Conservation (phyloP, 805 yeast species). For the Scheffersomyces ergatensis region DNA sequence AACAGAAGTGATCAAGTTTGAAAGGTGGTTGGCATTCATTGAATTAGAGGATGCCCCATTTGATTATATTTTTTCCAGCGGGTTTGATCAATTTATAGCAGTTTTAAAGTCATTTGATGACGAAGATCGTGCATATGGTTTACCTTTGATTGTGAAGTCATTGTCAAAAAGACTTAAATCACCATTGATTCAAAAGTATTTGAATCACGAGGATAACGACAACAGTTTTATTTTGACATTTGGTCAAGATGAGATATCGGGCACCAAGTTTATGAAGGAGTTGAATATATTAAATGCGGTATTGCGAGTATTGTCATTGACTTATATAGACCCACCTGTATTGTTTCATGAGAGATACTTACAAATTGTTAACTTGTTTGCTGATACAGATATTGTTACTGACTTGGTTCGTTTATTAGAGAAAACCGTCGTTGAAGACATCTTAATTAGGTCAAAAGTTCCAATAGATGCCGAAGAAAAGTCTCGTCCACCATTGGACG, state of each 20-base stretch:
- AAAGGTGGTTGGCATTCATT: slow-evolving; percentile 48
- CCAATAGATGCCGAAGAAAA: slow-evolving; percentile 48
- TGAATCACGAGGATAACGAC: slow-evolving; percentile 25
- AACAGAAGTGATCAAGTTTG: slow-evolving; percentile 34
- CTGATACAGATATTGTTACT: slow-evolving; percentile 40
- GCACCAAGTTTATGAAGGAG: slow-evolving; percentile 30
- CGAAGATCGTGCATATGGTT: slow-evolving; percentile 49
- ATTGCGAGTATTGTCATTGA: slow-evolving; percentile 52
- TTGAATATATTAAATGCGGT: slow-evolving; percentile 42
- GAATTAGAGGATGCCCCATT: slow-evolving; percentile 55
- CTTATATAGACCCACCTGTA: slow-evolving; percentile 52
- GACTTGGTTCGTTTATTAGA: slow-evolving; percentile 47
- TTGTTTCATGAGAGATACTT: slow-evolving; percentile 45
- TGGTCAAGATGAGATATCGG: slow-evolving; percentile 20
- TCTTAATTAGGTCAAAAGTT: slow-evolving; percentile 43
- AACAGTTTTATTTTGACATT: slow-evolving; percentile 36
- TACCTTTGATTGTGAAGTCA: slow-evolving; percentile 32
- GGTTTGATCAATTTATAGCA: slow-evolving; percentile 51
- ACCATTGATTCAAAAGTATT: slow-evolving; percentile 24
- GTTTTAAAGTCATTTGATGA: slow-evolving; percentile 58
- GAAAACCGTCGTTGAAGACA: slow-evolving; percentile 58
- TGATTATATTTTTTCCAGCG: slow-evolving; percentile 57
- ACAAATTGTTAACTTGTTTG: slow-evolving; percentile 39
- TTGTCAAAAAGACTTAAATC: slow-evolving; percentile 26
- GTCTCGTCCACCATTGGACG: slow-evolving; percentile 32